Evolutionary conservation across 345 rosid genomes (phyloP).

Genomic region (Mercurialis annua): DNA sequence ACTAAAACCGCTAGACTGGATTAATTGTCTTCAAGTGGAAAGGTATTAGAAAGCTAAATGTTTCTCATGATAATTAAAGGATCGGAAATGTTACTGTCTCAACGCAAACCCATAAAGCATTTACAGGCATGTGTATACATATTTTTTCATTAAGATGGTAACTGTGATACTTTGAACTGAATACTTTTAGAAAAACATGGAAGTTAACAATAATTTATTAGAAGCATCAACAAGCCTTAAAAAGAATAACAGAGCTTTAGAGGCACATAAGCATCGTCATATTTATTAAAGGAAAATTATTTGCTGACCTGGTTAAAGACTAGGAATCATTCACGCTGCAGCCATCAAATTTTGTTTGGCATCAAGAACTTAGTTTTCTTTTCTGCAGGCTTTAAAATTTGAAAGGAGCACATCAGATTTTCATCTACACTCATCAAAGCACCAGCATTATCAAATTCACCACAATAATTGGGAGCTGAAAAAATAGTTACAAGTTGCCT

Average conservation of each 20-base stretch:
- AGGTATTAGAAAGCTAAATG: background rate
- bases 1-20: background rate
- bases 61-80: background rate
- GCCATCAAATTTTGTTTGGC: slow-evolving; percentile 60
- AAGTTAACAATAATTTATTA: background rate
- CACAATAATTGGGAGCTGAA: slow-evolving; percentile 95
- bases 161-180: background rate
- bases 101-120: background rate
- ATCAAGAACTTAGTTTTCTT: slow-evolving; percentile 27
- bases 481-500: slow-evolving; percentile 91
- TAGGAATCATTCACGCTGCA: slow-evolving; percentile 13
- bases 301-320: slow-evolving; percentile 31
- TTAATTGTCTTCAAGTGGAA: background rate
- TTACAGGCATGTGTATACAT: background rate
- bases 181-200: background rate
- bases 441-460: slow-evolving; percentile 98
- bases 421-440: slow-evolving; percentile 95
- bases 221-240: background rate
- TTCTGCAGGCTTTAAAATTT: slow-evolving; percentile 90
- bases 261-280: background rate
- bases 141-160: background rate
- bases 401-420: slow-evolving; percentile 89
- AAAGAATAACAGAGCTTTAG: background rate
- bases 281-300: background rate
- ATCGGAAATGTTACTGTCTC: background rate